Evolutionary conservation across 768 basidiomycete genomes (phyloP), one percentile per base, ranked within the genome.

Genomic region (Calocera cornea): DNA sequence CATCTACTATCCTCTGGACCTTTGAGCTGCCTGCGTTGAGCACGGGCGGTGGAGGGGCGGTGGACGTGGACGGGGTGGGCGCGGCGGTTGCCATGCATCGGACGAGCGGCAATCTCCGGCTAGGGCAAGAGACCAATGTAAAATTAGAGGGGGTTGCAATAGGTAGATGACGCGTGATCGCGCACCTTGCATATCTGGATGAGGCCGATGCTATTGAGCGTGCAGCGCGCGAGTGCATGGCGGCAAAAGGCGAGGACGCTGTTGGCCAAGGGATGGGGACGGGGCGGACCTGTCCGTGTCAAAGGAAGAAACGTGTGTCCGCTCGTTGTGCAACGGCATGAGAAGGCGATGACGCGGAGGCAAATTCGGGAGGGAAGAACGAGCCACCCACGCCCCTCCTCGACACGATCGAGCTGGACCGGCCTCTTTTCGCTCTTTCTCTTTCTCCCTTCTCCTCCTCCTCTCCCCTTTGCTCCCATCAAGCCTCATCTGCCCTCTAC

Each of bases 1-100:
- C 88, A 75, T 98, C 92, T 31, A 99, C 97, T 73, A 99, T 88
- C 68, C 84, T 84, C 64, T 79, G 80, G 71, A 99, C 83, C 72
- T 82, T 85, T 24, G 91, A 75, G 17, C 82, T 76, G 19, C 73
- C 69, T 27, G 75, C 73, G 3, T 75, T 69, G 1, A 80, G 74
- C 2, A 82, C 78, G 1, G 82, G 81, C 27, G 83, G 78, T 1
- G 82, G 77, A 1, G 80, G 69, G 2, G 81, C 71, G 24, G 79
- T 76, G 17, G 71, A 60, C 29, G 83, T 73, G 0, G 83, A 70
- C 10, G 82, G 71, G 60, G 79, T 80, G 17, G 84, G 70, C 0
- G 80, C 76, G 22, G 85, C 80, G 11, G 87, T 83, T 31, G 85
- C 81, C 65, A 87, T 76, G 77, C 81, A 84, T 67, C 29, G 54